Evolutionary conservation across 768 basidiomycete genomes (phyloP).

Genomic region (Cyclocybe cylindracea): DNA sequence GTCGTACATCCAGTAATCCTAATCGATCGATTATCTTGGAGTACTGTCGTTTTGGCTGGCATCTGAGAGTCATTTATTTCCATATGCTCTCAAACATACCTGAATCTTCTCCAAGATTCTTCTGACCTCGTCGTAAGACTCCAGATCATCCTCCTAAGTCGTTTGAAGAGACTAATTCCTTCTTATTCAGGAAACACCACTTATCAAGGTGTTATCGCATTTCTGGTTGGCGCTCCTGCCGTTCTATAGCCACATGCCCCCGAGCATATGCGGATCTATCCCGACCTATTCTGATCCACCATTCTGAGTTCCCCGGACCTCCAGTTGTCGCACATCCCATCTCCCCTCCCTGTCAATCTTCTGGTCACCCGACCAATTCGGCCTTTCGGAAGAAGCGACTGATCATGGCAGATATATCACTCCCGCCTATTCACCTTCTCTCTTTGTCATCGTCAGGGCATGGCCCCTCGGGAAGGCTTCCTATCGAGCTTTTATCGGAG

Average conservation of each 20-base stretch:
- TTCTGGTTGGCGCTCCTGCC: too few relatives aligned
- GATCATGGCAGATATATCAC: neutral
- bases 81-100: conserved; percentile 13
- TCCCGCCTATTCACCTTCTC: neutral
- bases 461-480: conserved; percentile 26
- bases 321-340: too few relatives aligned
- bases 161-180: neutral
- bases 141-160: neutral
- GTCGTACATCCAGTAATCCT: conserved; percentile 1
- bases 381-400: neutral
- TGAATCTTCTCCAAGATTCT: conserved; percentile 9
- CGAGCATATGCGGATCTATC: too few relatives aligned
- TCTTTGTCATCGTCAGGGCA: conserved; percentile 11
- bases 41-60: neutral
- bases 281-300: too few relatives aligned
- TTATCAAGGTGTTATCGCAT: too few relatives aligned
- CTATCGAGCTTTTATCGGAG: conserved; percentile 41
- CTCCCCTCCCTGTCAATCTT: too few relatives aligned
- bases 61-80: conserved; percentile 8
- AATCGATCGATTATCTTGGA: conserved; percentile 16
- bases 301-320: too few relatives aligned
- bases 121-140: conserved; percentile 6
- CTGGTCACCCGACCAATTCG: too few relatives aligned
- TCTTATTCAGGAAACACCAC: too few relatives aligned
- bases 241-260: too few relatives aligned